These are phyloP conservation scores for Scheffersomyces amazonensis DNA, from an alignment of 805 yeast species.

Conservation along the genomic window DNA sequence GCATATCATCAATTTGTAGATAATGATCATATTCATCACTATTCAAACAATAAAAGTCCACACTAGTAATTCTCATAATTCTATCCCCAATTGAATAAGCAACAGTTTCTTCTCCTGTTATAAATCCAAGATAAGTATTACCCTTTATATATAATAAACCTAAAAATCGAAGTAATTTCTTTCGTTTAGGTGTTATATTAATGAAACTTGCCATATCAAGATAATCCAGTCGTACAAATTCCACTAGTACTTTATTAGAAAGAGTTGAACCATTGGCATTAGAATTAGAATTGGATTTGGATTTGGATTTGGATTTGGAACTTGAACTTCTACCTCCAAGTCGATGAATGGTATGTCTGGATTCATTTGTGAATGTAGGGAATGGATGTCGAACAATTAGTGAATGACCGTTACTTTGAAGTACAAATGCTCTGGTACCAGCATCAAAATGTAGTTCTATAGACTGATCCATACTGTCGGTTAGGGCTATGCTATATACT, in stretches of 20 bases:
- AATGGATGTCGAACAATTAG: constrained; percentile 54
- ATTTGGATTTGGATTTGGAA: constrained; percentile 7
- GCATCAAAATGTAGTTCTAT: constrained; percentile 66
- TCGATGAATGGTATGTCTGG: no score
- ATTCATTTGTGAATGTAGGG: constrained; percentile 14
- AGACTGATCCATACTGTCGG: no score
- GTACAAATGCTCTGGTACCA: constrained; percentile 66
- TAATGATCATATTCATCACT: constrained; percentile 50
- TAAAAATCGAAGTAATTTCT: constrained; percentile 50
- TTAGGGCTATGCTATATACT: no score
- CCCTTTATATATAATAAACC: constrained; percentile 60
- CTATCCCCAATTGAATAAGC: constrained; percentile 54
- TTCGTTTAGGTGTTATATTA: constrained; percentile 37
- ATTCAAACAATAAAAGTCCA: constrained; percentile 63
- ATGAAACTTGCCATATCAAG: constrained; percentile 38
- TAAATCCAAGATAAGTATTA: constrained; percentile 53
- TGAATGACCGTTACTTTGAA: constrained; percentile 57
- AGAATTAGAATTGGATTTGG: constrained; percentile 14
- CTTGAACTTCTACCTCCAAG: constrained; percentile 25
- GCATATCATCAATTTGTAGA: constrained; percentile 7
- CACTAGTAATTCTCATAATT: constrained; percentile 53
- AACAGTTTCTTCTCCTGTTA: constrained; percentile 56
- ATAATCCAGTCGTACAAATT: constrained; percentile 44
- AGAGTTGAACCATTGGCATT: background rate
- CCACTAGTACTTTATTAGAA: constrained; percentile 42